Evolutionary conservation across 2,329 filamentous ascomycete genomes (phyloP).

Genomic region (Penicillium brasilianum): DNA sequence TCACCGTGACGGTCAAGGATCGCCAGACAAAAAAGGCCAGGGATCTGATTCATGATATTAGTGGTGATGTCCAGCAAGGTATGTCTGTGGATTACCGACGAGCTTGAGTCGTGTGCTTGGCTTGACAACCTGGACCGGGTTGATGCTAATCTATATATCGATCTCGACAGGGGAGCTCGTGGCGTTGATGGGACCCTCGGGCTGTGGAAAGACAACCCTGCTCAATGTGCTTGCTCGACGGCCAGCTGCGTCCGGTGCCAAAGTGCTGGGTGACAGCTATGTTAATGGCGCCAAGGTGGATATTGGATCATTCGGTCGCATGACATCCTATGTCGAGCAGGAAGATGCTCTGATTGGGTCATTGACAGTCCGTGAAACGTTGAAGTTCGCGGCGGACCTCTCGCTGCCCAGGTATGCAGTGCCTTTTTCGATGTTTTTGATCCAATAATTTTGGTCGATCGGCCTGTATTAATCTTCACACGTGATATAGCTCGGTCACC

Average conservation of each 20-base stretch:
- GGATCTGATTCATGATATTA: slow-evolving; percentile 66
- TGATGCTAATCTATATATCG: background rate
- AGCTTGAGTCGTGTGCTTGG: background rate
- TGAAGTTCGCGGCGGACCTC: slow-evolving; percentile 77
- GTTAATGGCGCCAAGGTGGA: slow-evolving; percentile 67
- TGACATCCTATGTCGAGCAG: slow-evolving; percentile 83
- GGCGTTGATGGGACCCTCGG: slow-evolving; percentile 80
- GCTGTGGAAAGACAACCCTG: slow-evolving; percentile 79
- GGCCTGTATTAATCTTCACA: background rate
- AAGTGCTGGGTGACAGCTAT: slow-evolving; percentile 59
- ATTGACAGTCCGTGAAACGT: slow-evolving; percentile 78
- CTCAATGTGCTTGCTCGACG: slow-evolving; percentile 77
- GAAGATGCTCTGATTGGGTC: slow-evolving; percentile 83
- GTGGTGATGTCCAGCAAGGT: slow-evolving; percentile 69
- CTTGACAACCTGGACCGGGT: background rate
- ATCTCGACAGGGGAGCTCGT: slow-evolving; percentile 66
- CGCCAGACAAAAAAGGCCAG: slow-evolving; percentile 66
- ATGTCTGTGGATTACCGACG: slow-evolving; percentile 5
- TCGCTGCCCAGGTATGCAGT: slow-evolving; percentile 58
- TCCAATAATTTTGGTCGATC: background rate
- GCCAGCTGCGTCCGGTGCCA: slow-evolving; percentile 58
- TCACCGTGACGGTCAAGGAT: slow-evolving; percentile 76
- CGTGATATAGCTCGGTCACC: slow-evolving; percentile 50
- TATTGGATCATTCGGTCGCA: slow-evolving; percentile 62
- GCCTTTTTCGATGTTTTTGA: background rate